Base-by-base conservation (phyloP, 2,329 filamentous ascomycete species). In the Lasiodiplodia gonubiensis region DNA sequence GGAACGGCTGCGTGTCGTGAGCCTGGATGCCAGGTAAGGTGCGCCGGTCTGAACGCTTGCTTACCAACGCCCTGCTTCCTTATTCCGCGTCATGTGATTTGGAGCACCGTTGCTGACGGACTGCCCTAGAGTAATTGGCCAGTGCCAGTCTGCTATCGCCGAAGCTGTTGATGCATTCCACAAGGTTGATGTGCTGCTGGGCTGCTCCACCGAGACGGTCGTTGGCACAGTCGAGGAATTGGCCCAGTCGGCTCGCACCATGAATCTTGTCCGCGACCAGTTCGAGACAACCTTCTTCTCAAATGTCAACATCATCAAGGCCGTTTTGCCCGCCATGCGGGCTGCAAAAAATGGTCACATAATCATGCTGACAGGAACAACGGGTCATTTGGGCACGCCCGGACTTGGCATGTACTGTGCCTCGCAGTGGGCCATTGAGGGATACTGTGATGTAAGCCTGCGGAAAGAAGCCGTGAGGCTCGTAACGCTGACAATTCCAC, bases 221-320 rank as follows among this genome's bases (percentile, higher is more conserved):
- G 88, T 98, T 39, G 95, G 94, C 49, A 92, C 93, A 0, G 91
- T 98, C 8, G 95, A 98, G 80, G 95, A 99, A 79, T 84, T 97
- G 30, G 89, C 90, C 0, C 90, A 92, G 35, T 90, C 86, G 27
- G 85, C 86, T 4, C 86, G 89, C 52, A 93, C 92, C 1, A 86
- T 90, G 72, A 93, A 90, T 68, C 86, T 97, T 21, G 90, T 96
- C 42, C 88, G 92, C 69, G 92, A 97, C 74, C 94, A 97, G 77
- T 97, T 98, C 77, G 94, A 98, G 78, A 89, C 89, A 70, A 93
- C 97, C 74, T 98, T 96, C 83, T 98, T 98, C 79, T 93, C 92
- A 0, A 93, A 96, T 68, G 90, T 98, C 78, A 98, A 98, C 80
- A 92, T 97, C 76, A 96, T 98, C 82, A 96, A 95, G 78, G 92